Evolutionary conservation across 2,329 filamentous ascomycete species (phyloP).

Genomic region (Paraphaeosphaeria sporulosa): DNA sequence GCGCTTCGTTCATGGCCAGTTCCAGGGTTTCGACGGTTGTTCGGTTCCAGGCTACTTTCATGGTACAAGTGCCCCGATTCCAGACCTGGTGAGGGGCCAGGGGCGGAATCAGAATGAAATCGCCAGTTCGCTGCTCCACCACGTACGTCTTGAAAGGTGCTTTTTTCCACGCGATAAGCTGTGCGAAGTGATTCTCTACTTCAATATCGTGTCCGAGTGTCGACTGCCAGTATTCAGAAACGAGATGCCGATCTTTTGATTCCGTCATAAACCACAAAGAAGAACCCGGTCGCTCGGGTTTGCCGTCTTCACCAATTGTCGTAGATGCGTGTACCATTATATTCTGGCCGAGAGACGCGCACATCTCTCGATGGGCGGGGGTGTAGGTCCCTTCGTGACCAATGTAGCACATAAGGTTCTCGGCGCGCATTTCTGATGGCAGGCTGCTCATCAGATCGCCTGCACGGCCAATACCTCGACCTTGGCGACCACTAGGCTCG

Average conservation of each 20-base stretch:
- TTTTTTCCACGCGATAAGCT: conserved; percentile 93
- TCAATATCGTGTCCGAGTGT: conserved; percentile 95
- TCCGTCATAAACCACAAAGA: conserved; percentile 99
- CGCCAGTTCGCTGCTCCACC: conserved; percentile 87
- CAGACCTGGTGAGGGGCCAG: conserved; percentile 96
- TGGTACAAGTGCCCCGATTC: conserved; percentile 94
- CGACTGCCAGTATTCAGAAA: conserved; percentile 92
- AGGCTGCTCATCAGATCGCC: conserved; percentile 96
- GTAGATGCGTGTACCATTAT: conserved; percentile 94
- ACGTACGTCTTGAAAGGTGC: conserved; percentile 93
- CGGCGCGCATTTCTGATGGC: conserved; percentile 83
- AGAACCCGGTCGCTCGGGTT: conserved; percentile 77
- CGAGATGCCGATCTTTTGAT: conserved; percentile 86
- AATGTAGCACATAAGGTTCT: conserved; percentile 98
- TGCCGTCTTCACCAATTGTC: conserved; percentile 69
- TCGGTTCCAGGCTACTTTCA: conserved; percentile 98
- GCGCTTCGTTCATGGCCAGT: conserved; percentile 82
- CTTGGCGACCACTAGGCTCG: conserved; percentile 57
- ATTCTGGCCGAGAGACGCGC: conserved; percentile 92
- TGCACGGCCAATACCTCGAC: conserved; percentile 71
- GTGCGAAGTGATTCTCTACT: conserved; percentile 95
- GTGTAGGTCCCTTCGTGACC: conserved; percentile 98
- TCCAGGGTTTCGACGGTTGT: conserved; percentile 92
- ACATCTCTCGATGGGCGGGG: conserved; percentile 96
- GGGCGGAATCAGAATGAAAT: conserved; percentile 92